Conservation (phyloP, 768 basidiomycete species). For the Hebeloma cylindrosporum region DNA sequence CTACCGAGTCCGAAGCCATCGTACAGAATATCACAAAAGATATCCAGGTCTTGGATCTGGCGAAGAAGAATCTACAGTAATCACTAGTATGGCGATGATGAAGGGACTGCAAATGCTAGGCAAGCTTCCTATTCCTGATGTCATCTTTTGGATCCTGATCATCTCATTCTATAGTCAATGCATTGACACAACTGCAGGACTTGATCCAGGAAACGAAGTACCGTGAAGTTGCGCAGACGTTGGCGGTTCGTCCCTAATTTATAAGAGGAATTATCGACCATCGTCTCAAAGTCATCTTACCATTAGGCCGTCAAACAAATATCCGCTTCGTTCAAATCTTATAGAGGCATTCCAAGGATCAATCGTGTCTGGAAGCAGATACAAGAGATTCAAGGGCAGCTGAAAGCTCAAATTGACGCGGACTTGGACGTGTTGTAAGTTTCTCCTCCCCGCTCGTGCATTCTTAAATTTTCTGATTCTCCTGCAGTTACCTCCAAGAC, state of each 20-base stretch:
- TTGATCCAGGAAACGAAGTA: constrained; percentile 79
- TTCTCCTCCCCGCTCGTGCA: not conserved
- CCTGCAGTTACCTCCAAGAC: constrained; percentile 75
- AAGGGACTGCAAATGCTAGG: constrained; percentile 94
- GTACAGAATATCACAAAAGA: constrained; percentile 95
- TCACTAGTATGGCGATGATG: constrained; percentile 84
- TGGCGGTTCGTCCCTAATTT: constrained; percentile 57
- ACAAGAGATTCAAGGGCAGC: constrained; percentile 77
- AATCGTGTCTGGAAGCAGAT: constrained; percentile 76
- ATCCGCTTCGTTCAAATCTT: constrained; percentile 75
- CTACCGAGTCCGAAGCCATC: constrained; percentile 94
- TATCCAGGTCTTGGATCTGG: constrained; percentile 90
- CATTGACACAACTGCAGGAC: constrained; percentile 77
- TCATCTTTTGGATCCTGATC: not conserved
- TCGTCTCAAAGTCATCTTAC: constrained; percentile 5
- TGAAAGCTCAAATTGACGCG: constrained; percentile 77
- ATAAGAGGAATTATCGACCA: not conserved
- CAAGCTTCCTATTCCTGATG: constrained; percentile 27
- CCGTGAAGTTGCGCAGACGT: constrained; percentile 76
- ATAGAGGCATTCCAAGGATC: constrained; percentile 73
- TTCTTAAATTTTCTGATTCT: constrained; percentile 2
- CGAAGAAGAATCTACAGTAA: constrained; percentile 93
- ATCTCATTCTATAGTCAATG: constrained; percentile 58
- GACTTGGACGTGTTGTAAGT: constrained; percentile 93
- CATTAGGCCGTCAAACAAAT: constrained; percentile 85